Base-by-base conservation (phyloP, 2,329 filamentous ascomycete genomes). In the Talaromyces rugulosus region DNA sequence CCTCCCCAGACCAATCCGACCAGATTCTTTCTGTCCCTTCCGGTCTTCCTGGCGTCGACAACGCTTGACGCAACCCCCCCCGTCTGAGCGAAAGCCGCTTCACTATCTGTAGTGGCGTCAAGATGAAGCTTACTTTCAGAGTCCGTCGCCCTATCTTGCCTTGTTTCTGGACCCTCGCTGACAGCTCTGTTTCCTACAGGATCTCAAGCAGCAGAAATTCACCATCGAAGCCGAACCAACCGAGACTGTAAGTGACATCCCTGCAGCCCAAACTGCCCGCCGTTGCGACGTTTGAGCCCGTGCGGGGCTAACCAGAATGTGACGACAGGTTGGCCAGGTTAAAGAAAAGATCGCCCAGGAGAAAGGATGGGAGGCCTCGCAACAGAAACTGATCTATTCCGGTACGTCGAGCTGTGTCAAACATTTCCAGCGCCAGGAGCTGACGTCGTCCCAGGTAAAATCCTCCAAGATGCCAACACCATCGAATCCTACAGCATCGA, bases 121-220 rank as follows among this genome's bases (percentile, higher is more conserved):
- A 76, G 68, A 88, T 89, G 86, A 87, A 88, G 83, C 84, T 89
- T 79, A 88, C 86, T 63, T 89, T 90, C 82, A 89, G 89, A 81
- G 86, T 87, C 76, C 60, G 70, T 67, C 61, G 63, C 56, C 63
- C 66, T 66, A 54, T 52, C 28, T 33, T 50, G 31, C 16, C 28
- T 54, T 52, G 40, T 27, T 30, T 31, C 30, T 62, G 63, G 59
- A 61, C 60, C 40, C 44, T 18, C 7, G 44, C 62, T 62, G 42
- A 54, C 52, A 56, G 52, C 64, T 66, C 74, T 60, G 73, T 64
- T 62, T 58, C 52, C 54, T 66, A 47, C 42, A 97, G 93, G 95
- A 99, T 82, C 85, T 99, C 74, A 98, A 97, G 84, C 95, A 98
- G 80, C 91, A 97, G 78, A 97, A 97, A 83, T 99, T 99, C 81